Evolutionary conservation across 805 yeast genomes (phyloP).

Genomic region (Candida railenensis): DNA sequence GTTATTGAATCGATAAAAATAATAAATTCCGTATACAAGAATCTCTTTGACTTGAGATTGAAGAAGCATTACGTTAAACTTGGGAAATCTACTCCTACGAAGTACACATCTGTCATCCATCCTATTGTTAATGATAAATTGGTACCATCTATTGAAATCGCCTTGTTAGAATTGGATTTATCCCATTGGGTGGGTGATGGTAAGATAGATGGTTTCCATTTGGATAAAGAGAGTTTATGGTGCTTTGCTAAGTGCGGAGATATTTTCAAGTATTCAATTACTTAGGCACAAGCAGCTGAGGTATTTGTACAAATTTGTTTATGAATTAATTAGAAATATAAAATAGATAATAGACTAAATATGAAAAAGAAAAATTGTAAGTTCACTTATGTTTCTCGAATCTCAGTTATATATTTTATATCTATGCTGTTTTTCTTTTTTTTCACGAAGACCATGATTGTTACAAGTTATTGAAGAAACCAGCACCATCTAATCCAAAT

Average conservation of each 20-base stretch:
- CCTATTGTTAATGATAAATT: slow-evolving; percentile 36
- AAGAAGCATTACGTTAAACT: slow-evolving; percentile 29
- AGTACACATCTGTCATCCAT: slow-evolving; percentile 27
- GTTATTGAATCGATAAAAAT: slow-evolving; percentile 16
- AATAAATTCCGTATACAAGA: slow-evolving; percentile 30
- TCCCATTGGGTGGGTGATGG: slow-evolving; percentile 33
- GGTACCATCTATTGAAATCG: slow-evolving; percentile 39
- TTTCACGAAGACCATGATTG: background rate
- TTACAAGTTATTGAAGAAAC: slow-evolving; percentile 1
- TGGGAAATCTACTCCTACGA: slow-evolving; percentile 8
- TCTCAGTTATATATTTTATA: background rate
- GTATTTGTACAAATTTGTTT: no score
- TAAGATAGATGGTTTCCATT: slow-evolving; percentile 31
- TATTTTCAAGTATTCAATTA: slow-evolving; percentile 30
- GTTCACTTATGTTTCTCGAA: background rate
- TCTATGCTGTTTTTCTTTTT: background rate
- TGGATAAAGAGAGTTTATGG: slow-evolving; percentile 32
- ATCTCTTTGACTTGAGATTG: slow-evolving; percentile 34
- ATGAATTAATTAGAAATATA: no score
- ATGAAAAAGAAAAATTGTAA: slow-evolving; percentile 1
- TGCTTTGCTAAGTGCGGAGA: slow-evolving; percentile 41
- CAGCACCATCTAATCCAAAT: slow-evolving; percentile 43
- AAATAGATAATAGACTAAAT: no score
- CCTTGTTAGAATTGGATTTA: slow-evolving; percentile 31
- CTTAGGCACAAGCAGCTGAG: no score